Conservation (phyloP, 768 basidiomycete species). For the Tulasnella sp. region DNA sequence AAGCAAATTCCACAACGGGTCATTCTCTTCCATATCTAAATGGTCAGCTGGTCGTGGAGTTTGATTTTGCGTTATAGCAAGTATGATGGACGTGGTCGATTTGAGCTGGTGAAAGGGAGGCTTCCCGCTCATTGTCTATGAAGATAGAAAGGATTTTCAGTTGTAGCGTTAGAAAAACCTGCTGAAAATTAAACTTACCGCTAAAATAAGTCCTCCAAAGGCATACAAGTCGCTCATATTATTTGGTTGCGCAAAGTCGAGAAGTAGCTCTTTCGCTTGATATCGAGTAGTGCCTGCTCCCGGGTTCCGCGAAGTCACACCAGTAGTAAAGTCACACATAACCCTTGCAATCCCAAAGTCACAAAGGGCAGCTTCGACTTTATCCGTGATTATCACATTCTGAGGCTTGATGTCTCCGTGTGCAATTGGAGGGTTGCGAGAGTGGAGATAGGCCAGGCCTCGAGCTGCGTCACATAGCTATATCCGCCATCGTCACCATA, state of each 20-base stretch:
- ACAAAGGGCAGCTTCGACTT: not conserved
- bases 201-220: not conserved
- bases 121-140: not conserved
- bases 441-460: conserved; percentile 11
- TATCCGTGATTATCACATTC: not conserved
- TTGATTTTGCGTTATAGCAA: not conserved
- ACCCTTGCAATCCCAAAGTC: not conserved
- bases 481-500: not conserved
- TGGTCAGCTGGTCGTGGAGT: not conserved
- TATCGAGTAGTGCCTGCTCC: not conserved
- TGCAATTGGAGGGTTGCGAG: not conserved
- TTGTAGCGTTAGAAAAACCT: not conserved
- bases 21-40: not conserved
- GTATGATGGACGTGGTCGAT: not conserved
- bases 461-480: not conserved
- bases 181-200: not conserved
- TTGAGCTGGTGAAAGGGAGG: not conserved
- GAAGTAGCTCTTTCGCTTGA: not conserved
- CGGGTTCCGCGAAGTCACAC: not conserved
- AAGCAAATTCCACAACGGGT: conserved; percentile 12
- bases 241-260: not conserved
- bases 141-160: not conserved
- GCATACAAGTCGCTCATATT: not conserved
- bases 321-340: not conserved
- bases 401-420: conserved; percentile 18